A percentile compares a stretch with the other conserved stretches of the same genome.
phyloP scores from a whole-genome alignment of 129 eudicot genomes.

The carrot (Daucus carota) region DNA sequence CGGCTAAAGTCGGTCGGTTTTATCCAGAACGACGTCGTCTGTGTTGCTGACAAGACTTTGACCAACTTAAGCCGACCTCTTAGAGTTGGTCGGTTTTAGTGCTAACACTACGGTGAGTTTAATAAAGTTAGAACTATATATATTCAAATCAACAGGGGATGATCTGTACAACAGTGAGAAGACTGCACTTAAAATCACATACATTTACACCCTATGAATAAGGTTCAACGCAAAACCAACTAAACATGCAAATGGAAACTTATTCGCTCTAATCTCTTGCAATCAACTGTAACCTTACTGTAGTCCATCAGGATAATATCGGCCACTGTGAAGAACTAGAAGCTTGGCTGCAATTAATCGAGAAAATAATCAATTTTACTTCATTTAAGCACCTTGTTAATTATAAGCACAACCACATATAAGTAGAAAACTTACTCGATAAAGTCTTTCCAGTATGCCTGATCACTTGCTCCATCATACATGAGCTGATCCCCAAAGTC shows the following conservation, averaged over 20 bases:
- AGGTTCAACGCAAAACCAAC: constrained; percentile 5
- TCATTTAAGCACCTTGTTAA: background rate
- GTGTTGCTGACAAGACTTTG: too few relatives aligned
- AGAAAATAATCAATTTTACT: background rate
- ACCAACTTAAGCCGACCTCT: too few relatives aligned
- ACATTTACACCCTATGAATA: background rate
- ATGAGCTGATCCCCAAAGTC: constrained; percentile 23
- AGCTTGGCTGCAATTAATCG: constrained; percentile 17
- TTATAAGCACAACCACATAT: background rate
- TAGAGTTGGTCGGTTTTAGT: too few relatives aligned
- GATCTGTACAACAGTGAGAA: background rate
- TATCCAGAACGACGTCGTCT: too few relatives aligned
- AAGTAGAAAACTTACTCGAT: constrained; percentile 23
- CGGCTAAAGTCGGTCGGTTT: too few relatives aligned
- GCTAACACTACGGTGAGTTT: too few relatives aligned
- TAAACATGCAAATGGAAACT: background rate
- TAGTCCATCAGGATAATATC: constrained; percentile 9
- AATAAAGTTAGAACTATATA: background rate
- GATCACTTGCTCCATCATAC: constrained; percentile 29
- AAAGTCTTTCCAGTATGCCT: constrained; percentile 34
- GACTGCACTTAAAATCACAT: background rate
- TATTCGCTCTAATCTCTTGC: constrained; percentile 3
- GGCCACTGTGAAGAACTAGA: constrained; percentile 20
- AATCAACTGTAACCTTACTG: background rate
- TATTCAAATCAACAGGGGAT: background rate